Percentiles rank a stretch among this genome's conserved stretches.
Conservation (phyloP, 371 early-diverging fungal species). For the Mortierella sp. region DNA sequence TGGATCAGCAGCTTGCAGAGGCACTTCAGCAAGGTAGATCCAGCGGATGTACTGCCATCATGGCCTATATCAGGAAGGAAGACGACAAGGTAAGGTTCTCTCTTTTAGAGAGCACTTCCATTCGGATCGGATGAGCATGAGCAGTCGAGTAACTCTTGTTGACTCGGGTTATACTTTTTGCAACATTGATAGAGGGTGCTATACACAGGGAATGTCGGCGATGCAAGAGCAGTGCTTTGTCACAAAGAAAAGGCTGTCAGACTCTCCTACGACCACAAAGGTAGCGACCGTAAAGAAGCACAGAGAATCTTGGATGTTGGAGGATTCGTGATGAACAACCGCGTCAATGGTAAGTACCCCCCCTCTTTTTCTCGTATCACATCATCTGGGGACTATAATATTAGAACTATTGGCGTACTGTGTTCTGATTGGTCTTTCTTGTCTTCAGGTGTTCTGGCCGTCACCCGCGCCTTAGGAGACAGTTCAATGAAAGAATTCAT, state of each 20-base stretch:
- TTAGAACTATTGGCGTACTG: too few relatives aligned
- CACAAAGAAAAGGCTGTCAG: conserved; percentile 88
- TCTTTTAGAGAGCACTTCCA: neutral
- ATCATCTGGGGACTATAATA: too few relatives aligned
- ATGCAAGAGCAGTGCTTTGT: conserved; percentile 93
- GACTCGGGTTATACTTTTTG: neutral
- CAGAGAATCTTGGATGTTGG: conserved; percentile 91
- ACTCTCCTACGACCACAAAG: conserved; percentile 98
- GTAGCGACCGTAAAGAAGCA: conserved; percentile 88
- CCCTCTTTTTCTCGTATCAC: too few relatives aligned
- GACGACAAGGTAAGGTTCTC: conserved; percentile 31
- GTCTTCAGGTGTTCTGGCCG: conserved; percentile 87
- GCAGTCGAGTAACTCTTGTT: neutral
- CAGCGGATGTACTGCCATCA: conserved; percentile 94
- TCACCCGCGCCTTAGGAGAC: conserved; percentile 97
- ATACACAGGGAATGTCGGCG: conserved; percentile 96
- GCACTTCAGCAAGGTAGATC: conserved; percentile 67
- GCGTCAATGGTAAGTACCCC: conserved; percentile 93
- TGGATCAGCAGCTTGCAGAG: conserved; percentile 82
- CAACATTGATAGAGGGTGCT: conserved; percentile 76
- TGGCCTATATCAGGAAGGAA: conserved; percentile 77
- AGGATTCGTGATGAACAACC: conserved; percentile 95
- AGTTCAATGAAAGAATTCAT: conserved; percentile 95
- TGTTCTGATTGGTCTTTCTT: neutral
- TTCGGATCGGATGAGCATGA: neutral